phyloP scores from a whole-genome alignment of 345 rosid genomes.

The Populus nigra region DNA sequence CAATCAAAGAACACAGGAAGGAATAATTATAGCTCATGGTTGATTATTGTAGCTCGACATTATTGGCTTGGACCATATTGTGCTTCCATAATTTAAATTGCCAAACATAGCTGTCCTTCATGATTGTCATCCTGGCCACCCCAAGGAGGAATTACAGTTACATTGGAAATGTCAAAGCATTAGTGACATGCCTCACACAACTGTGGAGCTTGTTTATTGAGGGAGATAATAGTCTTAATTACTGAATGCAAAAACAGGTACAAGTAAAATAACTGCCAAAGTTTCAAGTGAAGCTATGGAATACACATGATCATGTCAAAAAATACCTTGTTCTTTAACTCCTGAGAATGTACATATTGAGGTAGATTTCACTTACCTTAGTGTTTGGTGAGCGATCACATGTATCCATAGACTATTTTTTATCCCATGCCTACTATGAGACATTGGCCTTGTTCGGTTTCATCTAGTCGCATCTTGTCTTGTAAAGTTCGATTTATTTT shows the following conservation, averaged over 20 bases:
- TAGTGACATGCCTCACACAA: neutral
- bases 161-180: neutral
- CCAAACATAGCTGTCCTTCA: neutral
- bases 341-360: neutral
- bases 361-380: neutral
- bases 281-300: neutral
- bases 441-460: neutral
- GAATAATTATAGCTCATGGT: neutral
- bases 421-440: neutral
- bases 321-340: neutral
- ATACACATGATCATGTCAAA: neutral
- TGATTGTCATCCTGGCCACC: neutral
- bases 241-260: neutral
- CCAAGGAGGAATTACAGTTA: neutral
- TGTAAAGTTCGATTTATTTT: neutral
- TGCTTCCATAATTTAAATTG: neutral
- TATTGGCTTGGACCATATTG: conserved; percentile 3
- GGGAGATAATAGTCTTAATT: neutral
- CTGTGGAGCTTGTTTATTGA: neutral
- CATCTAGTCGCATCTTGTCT: neutral
- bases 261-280: neutral
- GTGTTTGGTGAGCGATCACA: neutral
- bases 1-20: neutral
- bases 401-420: neutral
- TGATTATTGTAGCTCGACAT: neutral